Evolutionary conservation across 2,329 filamentous ascomycete genomes (phyloP), one percentile per base, ranked within the genome.

Genomic region (Drechslera avenae): DNA sequence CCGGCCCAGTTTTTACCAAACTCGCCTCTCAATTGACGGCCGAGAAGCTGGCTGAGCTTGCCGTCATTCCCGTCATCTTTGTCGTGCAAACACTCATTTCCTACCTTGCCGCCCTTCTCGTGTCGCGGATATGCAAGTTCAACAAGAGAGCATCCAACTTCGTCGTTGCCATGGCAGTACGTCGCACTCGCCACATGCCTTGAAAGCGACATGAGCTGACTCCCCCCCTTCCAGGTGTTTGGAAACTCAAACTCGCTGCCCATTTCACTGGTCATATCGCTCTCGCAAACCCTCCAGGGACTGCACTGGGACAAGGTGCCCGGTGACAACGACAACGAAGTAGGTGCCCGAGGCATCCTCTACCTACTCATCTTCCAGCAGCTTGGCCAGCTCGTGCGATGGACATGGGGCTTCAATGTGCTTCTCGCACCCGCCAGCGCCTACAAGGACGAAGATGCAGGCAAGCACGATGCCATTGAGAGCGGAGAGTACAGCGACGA

Each of bases 321-420:
- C 0, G 89, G 90, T 46, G 94, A 99, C 64, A 97, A 95, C 66
- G 93, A 97, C 66, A 89, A 96, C 51, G 91, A 97, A 73, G 94
- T 99, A 16, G 92, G 85, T 18, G 93, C 94, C 2, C 86, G 94
- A 55, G 94, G 94, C 52, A 97, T 99, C 54, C 79, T 99, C 1
- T 99, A 99, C 69, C 82, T 99, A 9, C 81, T 99, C 55, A 95
- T 99, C 61, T 99, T 99, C 77, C 94, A 99, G 76, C 94, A 99
- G 73, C 84, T 99, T 3, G 94, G 94, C 17, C 94, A 99, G 75
- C 79, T 97, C 19, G 87, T 99, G 16, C 85, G 94, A 52, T 99
- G 94, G 94, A 97, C 90, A 57, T 99, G 94, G 94, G 94, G 94
- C 9, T 97, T 96, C 73, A 91, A 96, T 65, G 87, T 97, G 31